Evolutionary conservation across 495 filamentous ascomycete genomes (phyloP), one percentile per base, ranked within the genome.

Genomic region (Hypomontagnella submonticulosa): DNA sequence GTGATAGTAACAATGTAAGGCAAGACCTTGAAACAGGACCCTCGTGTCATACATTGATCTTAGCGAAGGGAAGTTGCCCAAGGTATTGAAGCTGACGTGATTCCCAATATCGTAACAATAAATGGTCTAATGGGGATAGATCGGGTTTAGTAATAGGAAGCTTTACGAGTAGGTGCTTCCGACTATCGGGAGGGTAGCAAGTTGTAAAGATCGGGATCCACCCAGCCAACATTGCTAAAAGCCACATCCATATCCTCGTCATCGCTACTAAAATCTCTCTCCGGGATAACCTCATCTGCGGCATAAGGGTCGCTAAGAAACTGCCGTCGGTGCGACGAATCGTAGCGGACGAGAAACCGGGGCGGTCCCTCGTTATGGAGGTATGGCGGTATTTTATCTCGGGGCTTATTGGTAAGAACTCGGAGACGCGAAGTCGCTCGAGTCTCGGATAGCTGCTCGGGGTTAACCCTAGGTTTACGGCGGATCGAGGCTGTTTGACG

Each of bases 321-420:
- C 18, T 34, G 34, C 0, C 56, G 41, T 5, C 49, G 49, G 20
- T 60, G 19, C 37, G 13, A 46, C 10, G 63, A 60, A 18, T 66
- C 63, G 37, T 66, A 66, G 7, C 63, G 48, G 33, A 66, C 63
- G 30, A 66, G 16, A n/a, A 49, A 60, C 30, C 49, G 42, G 9
- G 32, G 55, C 8, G 20, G 43, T 0, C 20, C 33, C 55, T 60
- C 56, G 11, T 47, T 20, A 9, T 56, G 50, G 6, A 66, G 43
- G 37, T 37, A 51, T 44, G 50, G 50, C 0, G 63, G 63, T 12
- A 66, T 56, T 18, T 43, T 50, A 5, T 44, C 15, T 1, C 30
- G 56, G 11, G 11, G 20, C 12, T 50, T 60, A 36, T 55, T 37
- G 23, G 56, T 66, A 23, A 66, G 49, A 19, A 66, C 19, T 9